Evolutionary conservation across 23 red algal species (phyloP), one percentile per base, ranked within the genome.

Genomic region (Agarophyton chilense): DNA sequence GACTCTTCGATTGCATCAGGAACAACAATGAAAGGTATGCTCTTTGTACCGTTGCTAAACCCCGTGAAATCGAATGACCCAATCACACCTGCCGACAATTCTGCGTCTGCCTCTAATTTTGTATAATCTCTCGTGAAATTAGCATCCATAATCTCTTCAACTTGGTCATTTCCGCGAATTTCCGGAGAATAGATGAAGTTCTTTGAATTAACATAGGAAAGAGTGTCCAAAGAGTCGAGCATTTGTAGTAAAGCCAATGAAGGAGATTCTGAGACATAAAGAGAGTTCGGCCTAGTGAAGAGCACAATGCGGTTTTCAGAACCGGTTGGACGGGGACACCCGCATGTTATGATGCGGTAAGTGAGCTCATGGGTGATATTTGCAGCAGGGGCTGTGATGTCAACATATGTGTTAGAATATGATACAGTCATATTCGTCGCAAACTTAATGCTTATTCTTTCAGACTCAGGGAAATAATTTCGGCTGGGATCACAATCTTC

Each of bases 1-100:
- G 56, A 83, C 4, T 16, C 12, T n/a, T 86, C 91, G 10, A 50
- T 36, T 10, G 40, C 42, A n/a, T 94, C 91, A 13, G 81, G 66
- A 10, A 94, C 34, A 33, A 45, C 49, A 17, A 93, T 79, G 25
- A 73, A 76, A 1, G 90, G 68, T 14, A 72, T 41, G 34, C 40
- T 44, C 25, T 51, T 43, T 54, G 32, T 32, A 19, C 24, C 16
- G 21, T 51, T 43, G 21, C 18, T 2, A 32, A 22, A 78, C 16
- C 19, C 46, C 2, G 32, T 6, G 7, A 36, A 13, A 4, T n/a
- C 52, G 34, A 78, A 54, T 53, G 44, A 41, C 2, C 44, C 44
- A 6, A 78, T 78, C 28, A 78, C 16, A 26, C 51, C 34, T 17
- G 21, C 32, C 4, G 73, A 54, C 7, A 54, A 34, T 2, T 22